Conservation (phyloP, 140 eudicot genomes). For the Stevia rebaudiana region DNA sequence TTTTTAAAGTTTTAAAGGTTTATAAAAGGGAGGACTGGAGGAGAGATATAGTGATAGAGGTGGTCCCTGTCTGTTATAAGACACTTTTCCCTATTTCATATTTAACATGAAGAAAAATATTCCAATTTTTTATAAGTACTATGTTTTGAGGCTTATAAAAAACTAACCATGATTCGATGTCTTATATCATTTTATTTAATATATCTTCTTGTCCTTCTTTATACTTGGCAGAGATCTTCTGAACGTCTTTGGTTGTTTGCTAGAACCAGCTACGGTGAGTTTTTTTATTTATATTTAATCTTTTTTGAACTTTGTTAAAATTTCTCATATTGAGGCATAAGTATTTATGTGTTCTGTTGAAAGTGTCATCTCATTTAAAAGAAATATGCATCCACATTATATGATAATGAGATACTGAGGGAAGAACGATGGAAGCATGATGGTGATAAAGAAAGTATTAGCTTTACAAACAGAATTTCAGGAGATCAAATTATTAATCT, state of each 20-base stretch:
- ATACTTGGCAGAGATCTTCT: slow-evolving; percentile 59
- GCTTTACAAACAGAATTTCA: background rate
- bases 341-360: background rate
- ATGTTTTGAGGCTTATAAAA: background rate
- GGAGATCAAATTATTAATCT: background rate
- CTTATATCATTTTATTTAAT: background rate
- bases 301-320: background rate
- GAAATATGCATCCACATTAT: background rate
- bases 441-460: background rate
- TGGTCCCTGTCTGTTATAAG: background rate
- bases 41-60: background rate
- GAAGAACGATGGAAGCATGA: background rate
- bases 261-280: slow-evolving; percentile 90
- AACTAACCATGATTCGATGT: background rate
- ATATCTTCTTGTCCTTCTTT: background rate
- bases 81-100: background rate
- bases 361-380: background rate
- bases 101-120: background rate
- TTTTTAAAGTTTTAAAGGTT: background rate
- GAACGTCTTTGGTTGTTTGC: slow-evolving; percentile 72
- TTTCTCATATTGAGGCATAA: slow-evolving; percentile 1
- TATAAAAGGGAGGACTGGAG: background rate
- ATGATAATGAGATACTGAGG: background rate
- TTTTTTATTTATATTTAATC: background rate
- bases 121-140: background rate